These are phyloP conservation scores for Albophoma yamanashiensis DNA, from an alignment of 2,329 filamentous ascomycete species.

Conservation along the genomic window DNA sequence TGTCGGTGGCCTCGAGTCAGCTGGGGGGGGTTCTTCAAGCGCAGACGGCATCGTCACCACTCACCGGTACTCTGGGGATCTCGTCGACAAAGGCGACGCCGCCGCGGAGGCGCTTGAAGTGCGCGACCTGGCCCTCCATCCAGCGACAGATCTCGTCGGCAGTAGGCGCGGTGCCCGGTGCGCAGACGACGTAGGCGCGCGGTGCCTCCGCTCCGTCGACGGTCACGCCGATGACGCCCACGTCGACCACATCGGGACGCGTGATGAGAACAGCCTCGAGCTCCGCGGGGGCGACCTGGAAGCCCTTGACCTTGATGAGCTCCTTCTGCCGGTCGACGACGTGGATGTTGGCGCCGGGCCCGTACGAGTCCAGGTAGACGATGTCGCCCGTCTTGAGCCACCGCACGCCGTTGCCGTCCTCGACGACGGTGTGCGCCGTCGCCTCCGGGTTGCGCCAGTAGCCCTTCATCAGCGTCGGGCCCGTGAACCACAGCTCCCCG, in stretches of 20 bases:
- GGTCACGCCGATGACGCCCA: constrained; percentile 52
- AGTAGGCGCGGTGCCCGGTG: constrained; percentile 7
- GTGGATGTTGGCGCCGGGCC: constrained; percentile 51
- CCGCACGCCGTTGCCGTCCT: constrained; percentile 44
- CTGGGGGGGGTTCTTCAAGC: neutral
- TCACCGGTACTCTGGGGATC: neutral
- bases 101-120: neutral
- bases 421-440: constrained; percentile 61
- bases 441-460: constrained; percentile 77
- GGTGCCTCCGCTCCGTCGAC: constrained; percentile 46
- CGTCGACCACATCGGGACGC: constrained; percentile 42
- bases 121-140: constrained; percentile 3
- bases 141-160: constrained; percentile 3
- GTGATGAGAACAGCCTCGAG: constrained; percentile 26
- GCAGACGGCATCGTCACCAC: neutral
- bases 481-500: constrained; percentile 70
- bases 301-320: constrained; percentile 50
- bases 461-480: constrained; percentile 63
- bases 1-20: neutral
- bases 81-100: neutral
- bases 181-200: constrained; percentile 48
- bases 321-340: constrained; percentile 68
- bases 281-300: constrained; percentile 49
- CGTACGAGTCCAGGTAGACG: constrained; percentile 57
- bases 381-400: constrained; percentile 79